Conservation (phyloP, 2,329 filamentous ascomycete species). For the Neofusicoccum sp. region DNA sequence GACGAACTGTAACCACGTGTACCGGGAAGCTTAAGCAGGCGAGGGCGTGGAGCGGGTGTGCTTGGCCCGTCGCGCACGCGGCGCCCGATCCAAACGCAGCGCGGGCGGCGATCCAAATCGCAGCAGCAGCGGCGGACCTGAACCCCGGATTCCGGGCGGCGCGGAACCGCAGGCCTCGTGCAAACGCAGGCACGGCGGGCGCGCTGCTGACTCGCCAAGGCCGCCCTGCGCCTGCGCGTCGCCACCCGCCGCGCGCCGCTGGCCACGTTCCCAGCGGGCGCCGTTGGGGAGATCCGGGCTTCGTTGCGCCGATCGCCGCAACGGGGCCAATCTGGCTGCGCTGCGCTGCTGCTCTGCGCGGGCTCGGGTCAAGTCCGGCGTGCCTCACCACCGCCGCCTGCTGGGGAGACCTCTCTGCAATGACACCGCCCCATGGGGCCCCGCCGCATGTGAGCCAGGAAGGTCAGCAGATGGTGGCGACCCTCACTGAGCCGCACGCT, state of each 20-base stretch:
- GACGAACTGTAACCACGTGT: neutral
- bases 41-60: neutral
- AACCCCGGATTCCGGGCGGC: neutral
- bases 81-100: neutral
- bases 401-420: conserved; percentile 2
- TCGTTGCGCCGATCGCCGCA: conserved; percentile 14
- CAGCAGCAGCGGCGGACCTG: neutral
- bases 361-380: neutral
- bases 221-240: neutral
- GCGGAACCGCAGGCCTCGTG: neutral
- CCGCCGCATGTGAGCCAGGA: conserved; percentile 11
- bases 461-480: conserved; percentile 17
- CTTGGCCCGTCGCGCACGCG: neutral
- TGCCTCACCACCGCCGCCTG: neutral
- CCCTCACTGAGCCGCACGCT: conserved; percentile 11
- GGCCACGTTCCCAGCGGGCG: neutral
- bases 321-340: neutral
- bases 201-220: neutral
- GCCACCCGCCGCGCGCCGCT: neutral
- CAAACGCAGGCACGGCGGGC: neutral
- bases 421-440: conserved; percentile 18
- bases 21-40: conserved; percentile 1
- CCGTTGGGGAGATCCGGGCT: conserved; percentile 8
- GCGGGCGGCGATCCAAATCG: conserved; percentile 7
- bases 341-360: neutral